Base-by-base conservation (phyloP, 1,284 basidiomycete species). In the Coriolopsis trogii region DNA sequence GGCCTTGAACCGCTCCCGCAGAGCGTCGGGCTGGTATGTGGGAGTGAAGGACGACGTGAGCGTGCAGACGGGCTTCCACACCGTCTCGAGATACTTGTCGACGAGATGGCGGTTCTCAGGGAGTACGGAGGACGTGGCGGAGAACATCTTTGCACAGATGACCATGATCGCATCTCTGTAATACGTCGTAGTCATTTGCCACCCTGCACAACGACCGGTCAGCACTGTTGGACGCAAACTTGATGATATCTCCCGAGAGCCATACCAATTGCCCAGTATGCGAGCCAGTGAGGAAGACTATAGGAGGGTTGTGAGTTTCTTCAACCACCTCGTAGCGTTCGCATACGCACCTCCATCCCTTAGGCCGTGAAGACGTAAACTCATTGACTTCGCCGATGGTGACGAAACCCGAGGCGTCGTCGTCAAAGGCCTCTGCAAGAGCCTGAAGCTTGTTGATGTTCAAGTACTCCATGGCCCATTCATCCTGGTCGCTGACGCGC, bases 331-430 rank as follows among this genome's bases (percentile, higher is more conserved):
- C 12, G 24, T 13, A 28, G 9, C 25, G 26, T 9, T 7, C 18
- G 4, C 10, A 3, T 4, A 39, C 56, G 6, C 15, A 53, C 58
- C 58, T 60, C 55, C 55, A 60, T 7, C 39, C 49, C 21, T 42
- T 34, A 1, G 55, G 58, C 0, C 58, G 49, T 6, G 53, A 41
- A 2, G 42, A 24, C 6, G 52, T 50, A 33, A 60, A 53, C 4
- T 29, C 13, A 30, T 60, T 60, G 18, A 60, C 53, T 53, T 80
- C 77, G 6, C 70, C 69, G 12, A 80, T 65, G 10, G 73, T 78
- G 30, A 77, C 65, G 42, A 72, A 79, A 0, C 78, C 77, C 0
- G 76, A 76, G 0, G 71, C 74, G 49, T 81, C 79, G 39, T 80
- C 76, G 50, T 80, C 78, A 18, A 79, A 70, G 0, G 78, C 77